Percentiles rank a stretch among this genome's conserved stretches.
Evolutionary conservation across 2,329 filamentous ascomycete species (phyloP).

Genomic region (Xylaria digitata): DNA sequence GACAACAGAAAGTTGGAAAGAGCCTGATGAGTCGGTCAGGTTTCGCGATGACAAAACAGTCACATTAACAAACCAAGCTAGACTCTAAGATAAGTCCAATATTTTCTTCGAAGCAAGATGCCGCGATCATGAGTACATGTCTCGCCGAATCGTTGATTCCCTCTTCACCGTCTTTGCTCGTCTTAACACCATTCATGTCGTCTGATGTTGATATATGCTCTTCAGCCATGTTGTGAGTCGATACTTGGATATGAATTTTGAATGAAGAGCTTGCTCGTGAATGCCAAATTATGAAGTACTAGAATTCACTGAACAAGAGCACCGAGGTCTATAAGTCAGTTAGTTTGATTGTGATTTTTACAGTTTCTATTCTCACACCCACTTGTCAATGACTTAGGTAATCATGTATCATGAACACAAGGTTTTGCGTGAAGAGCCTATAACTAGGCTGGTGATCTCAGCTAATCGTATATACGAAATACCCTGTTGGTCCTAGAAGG

Average conservation of each 20-base stretch:
- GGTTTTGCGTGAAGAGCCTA: too few relatives aligned
- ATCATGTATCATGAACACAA: too few relatives aligned
- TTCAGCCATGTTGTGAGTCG: conserved; percentile 5
- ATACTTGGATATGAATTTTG: neutral
- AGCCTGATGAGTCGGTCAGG: conserved; percentile 5
- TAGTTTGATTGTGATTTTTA: neutral
- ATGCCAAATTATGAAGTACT: neutral
- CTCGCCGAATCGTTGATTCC: neutral
- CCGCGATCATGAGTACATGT: conserved; percentile 3
- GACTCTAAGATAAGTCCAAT: neutral
- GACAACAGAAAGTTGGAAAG: conserved; percentile 10
- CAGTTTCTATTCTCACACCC: neutral
- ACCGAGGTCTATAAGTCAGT: neutral
- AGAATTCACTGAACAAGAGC: neutral
- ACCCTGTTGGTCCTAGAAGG: too few relatives aligned
- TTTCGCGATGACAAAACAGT: neutral
- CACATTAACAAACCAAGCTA: conserved; percentile 3
- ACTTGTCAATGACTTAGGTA: too few relatives aligned
- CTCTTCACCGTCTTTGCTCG: neutral
- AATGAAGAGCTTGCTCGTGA: neutral
- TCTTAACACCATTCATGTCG: neutral
- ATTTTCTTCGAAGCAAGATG: neutral
- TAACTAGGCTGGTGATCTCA: too few relatives aligned
- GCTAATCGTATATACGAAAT: too few relatives aligned
- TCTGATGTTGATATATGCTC: neutral